Percentiles rank a stretch among this genome's conserved stretches.
Conservation (phyloP, 768 basidiomycete species). For the Suillus decipiens region DNA sequence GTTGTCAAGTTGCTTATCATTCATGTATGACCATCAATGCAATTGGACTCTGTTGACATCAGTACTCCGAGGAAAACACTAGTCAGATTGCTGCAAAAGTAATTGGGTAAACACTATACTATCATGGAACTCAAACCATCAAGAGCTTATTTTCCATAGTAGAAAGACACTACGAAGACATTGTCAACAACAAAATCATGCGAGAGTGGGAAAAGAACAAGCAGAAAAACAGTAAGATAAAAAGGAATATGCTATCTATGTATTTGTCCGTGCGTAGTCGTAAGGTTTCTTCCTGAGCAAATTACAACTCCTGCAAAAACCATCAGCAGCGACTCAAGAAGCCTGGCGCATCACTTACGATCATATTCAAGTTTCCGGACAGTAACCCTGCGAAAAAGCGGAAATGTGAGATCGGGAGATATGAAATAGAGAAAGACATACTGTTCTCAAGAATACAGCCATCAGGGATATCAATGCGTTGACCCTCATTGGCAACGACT, state of each 20-base stretch:
- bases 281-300: neutral
- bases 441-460: conserved; percentile 73
- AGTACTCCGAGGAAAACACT: neutral
- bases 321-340: neutral
- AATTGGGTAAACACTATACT: neutral
- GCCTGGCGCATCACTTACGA: conserved; percentile 40
- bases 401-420: conserved; percentile 18
- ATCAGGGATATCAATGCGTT: conserved; percentile 74
- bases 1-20: neutral
- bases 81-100: neutral
- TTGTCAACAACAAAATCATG: conserved; percentile 3
- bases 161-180: neutral
- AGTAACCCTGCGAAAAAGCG: conserved; percentile 48
- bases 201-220: neutral
- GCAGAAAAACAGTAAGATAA: neutral
- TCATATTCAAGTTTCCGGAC: conserved; percentile 77
- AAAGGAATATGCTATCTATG: conserved; percentile 1
- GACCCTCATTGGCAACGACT: conserved; percentile 77
- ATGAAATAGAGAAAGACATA: conserved; percentile 25
- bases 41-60: neutral
- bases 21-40: neutral
- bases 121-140: neutral
- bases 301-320: conserved; percentile 4
- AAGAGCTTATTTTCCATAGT: neutral
- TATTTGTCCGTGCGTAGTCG: conserved; percentile 2